phyloP scores from a whole-genome alignment of 148 eudicot species.

The Tetragonia tetragonoides region DNA sequence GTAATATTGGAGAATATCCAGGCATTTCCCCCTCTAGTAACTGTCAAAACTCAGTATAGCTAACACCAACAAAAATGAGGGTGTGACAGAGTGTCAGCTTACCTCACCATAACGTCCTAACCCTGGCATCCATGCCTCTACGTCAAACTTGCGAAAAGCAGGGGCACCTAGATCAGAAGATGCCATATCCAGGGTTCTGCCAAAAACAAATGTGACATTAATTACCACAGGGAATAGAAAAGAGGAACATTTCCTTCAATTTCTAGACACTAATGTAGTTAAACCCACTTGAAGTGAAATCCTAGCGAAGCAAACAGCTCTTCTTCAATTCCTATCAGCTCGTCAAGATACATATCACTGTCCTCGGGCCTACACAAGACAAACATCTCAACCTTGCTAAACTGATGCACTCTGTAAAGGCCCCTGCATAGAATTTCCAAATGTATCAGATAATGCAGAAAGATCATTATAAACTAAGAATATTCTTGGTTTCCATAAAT shows the following conservation, averaged over 20 bases:
- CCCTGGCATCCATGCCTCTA: conserved; percentile 99
- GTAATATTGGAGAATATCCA: no score
- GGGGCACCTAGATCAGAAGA: conserved; percentile 91
- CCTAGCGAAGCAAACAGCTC: conserved; percentile 78
- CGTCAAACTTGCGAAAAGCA: conserved; percentile 85
- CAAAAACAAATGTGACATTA: conserved; percentile 7
- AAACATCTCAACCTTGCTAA: conserved; percentile 96
- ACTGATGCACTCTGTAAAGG: conserved; percentile 91
- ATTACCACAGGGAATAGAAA: not conserved
- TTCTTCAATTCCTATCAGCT: conserved; percentile 82
- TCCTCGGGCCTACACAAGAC: conserved; percentile 82
- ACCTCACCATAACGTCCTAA: conserved; percentile 93
- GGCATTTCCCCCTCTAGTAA: not conserved
- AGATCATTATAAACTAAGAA: not conserved
- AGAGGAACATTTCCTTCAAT: not conserved
- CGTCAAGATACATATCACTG: conserved; percentile 71
- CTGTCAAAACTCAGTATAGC: not conserved
- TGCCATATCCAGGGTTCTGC: conserved; percentile 94
- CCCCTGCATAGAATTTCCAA: conserved; percentile 52
- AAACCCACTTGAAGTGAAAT: conserved; percentile 74
- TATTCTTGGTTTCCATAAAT: not conserved
- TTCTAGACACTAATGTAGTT: not conserved
- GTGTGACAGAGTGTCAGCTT: conserved; percentile 12
- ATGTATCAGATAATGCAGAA: conserved; percentile 20
- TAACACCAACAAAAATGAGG: not conserved